These are phyloP conservation scores for Bisporella sp. DNA, from an alignment of 2,329 filamentous ascomycete genomes.

Conservation along the genomic window DNA sequence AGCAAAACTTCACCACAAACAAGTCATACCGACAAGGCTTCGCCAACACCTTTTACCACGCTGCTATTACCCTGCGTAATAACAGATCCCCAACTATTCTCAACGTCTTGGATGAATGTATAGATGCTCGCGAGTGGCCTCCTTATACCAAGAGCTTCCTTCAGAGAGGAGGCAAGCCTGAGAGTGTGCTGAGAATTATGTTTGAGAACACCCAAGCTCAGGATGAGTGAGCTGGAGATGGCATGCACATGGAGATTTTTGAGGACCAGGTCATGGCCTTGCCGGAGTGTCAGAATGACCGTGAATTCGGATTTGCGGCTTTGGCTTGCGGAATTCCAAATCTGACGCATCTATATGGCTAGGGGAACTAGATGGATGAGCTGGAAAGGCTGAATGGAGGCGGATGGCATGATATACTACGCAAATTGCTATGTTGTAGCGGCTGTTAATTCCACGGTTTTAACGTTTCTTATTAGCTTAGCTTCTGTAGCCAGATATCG, in stretches of 20 bases:
- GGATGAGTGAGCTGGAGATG: conserved; percentile 25
- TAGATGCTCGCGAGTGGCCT: conserved; percentile 14
- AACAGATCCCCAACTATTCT: conserved; percentile 6
- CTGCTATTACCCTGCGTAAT: conserved; percentile 17
- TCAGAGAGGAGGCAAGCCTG: conserved; percentile 24
- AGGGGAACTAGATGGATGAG: too few relatives aligned
- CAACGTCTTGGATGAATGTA: conserved; percentile 6
- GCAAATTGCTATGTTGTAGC: too few relatives aligned
- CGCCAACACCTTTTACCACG: conserved; percentile 26
- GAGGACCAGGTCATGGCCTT: conserved; percentile 16
- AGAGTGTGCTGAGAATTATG: conserved; percentile 20
- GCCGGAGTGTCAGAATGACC: conserved; percentile 29
- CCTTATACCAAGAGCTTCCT: conserved; percentile 26
- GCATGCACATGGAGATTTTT: conserved; percentile 14
- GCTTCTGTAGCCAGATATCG: too few relatives aligned
- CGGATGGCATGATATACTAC: too few relatives aligned
- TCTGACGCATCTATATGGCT: not conserved
- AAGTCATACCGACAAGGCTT: conserved; percentile 30
- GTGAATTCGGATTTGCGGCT: conserved; percentile 29
- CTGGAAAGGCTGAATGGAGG: too few relatives aligned
- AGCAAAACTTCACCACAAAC: conserved; percentile 27
- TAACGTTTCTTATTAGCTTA: too few relatives aligned
- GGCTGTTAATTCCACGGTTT: too few relatives aligned
- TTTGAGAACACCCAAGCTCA: conserved; percentile 23
- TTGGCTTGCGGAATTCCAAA: conserved; percentile 16